These are phyloP conservation scores for Gigaspora rosea DNA, from an alignment of 192 early-diverging fungal genomes.

Conservation along the genomic window DNA sequence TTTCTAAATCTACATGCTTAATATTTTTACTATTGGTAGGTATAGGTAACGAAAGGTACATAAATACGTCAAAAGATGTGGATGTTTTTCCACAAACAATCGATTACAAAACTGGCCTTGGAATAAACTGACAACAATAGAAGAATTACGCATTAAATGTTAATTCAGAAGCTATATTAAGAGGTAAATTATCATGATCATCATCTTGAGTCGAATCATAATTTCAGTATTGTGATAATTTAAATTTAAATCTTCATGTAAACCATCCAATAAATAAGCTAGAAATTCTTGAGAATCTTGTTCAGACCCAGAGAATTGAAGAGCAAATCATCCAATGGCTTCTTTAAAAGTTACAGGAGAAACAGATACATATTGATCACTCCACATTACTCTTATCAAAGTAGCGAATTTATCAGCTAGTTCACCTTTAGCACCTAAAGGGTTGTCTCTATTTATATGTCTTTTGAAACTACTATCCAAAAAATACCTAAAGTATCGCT, in stretches of 20 bases:
- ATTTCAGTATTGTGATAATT: slow-evolving; percentile 45
- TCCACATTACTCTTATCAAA: slow-evolving; percentile 83
- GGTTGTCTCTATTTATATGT: slow-evolving; percentile 66
- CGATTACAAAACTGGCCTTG: slow-evolving; percentile 78
- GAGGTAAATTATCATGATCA: slow-evolving; percentile 60
- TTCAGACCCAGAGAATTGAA: too few species aligned
- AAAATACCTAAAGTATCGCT: too few species aligned
- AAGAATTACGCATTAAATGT: slow-evolving; percentile 75
- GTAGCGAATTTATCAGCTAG: slow-evolving; percentile 77
- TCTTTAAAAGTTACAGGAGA: too few species aligned
- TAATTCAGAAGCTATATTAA: slow-evolving; percentile 55
- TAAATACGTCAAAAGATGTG: slow-evolving; percentile 87
- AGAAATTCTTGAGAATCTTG: too few species aligned
- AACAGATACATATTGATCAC: too few species aligned
- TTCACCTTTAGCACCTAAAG: slow-evolving; percentile 70
- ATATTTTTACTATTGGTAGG: too few species aligned
- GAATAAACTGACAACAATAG: slow-evolving; percentile 87
- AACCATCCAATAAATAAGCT: slow-evolving; percentile 81
- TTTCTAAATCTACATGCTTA: too few species aligned
- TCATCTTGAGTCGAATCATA: slow-evolving; percentile 36
- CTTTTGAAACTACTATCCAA: slow-evolving; percentile 63
- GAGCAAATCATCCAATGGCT: too few species aligned
- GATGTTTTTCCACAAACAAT: slow-evolving; percentile 76
- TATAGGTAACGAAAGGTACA: too few species aligned
- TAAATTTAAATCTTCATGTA: slow-evolving; percentile 92